phyloP scores from a whole-genome alignment of 805 yeast genomes.

The Sugiyamaella qingdaonensis region DNA sequence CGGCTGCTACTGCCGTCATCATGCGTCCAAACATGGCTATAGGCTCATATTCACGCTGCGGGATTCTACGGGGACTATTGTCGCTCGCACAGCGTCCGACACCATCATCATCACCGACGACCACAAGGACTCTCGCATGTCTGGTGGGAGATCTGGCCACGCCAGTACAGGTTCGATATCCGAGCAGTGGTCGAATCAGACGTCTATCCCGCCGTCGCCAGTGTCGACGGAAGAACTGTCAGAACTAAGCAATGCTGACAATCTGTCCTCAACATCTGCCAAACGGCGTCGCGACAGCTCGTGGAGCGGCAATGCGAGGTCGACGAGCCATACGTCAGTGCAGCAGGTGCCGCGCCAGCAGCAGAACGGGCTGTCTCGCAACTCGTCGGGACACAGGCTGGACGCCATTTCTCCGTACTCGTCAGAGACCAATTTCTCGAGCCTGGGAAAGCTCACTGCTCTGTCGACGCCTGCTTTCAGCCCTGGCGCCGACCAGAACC shows the following conservation, averaged over 20 bases:
- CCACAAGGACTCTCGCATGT: slow-evolving; percentile 49
- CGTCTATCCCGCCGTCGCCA: slow-evolving; percentile 25
- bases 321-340: background rate
- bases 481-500: slow-evolving; percentile 3
- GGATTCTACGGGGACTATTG: slow-evolving; percentile 53
- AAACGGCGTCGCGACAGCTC: slow-evolving; percentile 23
- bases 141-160: background rate
- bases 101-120: slow-evolving; percentile 91
- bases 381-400: slow-evolving; percentile 1
- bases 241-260: slow-evolving; percentile 11
- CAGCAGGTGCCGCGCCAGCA: background rate
- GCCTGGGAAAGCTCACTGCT: background rate
- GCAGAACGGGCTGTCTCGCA: background rate
- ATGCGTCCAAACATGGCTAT: slow-evolving; percentile 58
- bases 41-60: slow-evolving; percentile 46
- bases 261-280: slow-evolving; percentile 16
- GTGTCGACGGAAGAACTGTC: slow-evolving; percentile 35
- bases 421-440: slow-evolving; percentile 7
- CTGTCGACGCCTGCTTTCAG: slow-evolving; percentile 1
- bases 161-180: background rate
- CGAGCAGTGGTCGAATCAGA: background rate
- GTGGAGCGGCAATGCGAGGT: slow-evolving; percentile 14
- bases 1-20: slow-evolving; percentile 95
- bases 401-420: slow-evolving; percentile 12
- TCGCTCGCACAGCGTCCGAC: slow-evolving; percentile 71